Evolutionary conservation across 306 rosid species (phyloP), one percentile per base, ranked within the genome.

Genomic region (Parietaria judaica): DNA sequence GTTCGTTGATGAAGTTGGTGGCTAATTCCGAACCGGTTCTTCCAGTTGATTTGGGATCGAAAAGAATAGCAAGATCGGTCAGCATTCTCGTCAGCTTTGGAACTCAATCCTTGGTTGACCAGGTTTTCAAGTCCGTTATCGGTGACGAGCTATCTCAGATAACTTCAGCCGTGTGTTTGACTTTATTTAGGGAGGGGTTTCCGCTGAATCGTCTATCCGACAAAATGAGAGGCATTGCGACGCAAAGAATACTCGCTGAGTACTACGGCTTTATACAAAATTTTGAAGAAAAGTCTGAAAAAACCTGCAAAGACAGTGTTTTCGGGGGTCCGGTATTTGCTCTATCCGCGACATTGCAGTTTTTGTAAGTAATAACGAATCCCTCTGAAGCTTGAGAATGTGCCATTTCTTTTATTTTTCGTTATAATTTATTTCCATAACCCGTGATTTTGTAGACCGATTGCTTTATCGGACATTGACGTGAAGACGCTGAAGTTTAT

Each of bases 1-100:
- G 82, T 72, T 82, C 84, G 11, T 67, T 92, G 66, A 63, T 92
- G 70, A 88, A 82, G 80, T 60, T 62, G 65, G 72, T 88, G 74
- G 87, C 85, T 60, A 80, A 81, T 65, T 60, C 86, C 31, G 82
- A 86, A 60, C 72, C 85, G 6, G 88, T 83, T 82, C 74, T 80
- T 55, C 70, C 70, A 47, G 80, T 74, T 58, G 56, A 44, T 73
- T 92, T 92, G 41, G 76, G 90, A 63, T 65, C 84, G 71, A 76
- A 90, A 81, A 92, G 72, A 75, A 51, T 92, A 80, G 95, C 96
- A 58, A 82, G 94, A 76, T 78, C 88, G 54, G 66, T 91, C 61
- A 71, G 79, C 76, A 70, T 75, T 71, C 75, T 91, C 61, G 82
- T 91, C 63, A 72, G 77, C 55, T 66, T 64, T 65, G 85, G 92